phyloP scores from a whole-genome alignment of 139 green algal species.

The Zygnema cylindricum region DNA sequence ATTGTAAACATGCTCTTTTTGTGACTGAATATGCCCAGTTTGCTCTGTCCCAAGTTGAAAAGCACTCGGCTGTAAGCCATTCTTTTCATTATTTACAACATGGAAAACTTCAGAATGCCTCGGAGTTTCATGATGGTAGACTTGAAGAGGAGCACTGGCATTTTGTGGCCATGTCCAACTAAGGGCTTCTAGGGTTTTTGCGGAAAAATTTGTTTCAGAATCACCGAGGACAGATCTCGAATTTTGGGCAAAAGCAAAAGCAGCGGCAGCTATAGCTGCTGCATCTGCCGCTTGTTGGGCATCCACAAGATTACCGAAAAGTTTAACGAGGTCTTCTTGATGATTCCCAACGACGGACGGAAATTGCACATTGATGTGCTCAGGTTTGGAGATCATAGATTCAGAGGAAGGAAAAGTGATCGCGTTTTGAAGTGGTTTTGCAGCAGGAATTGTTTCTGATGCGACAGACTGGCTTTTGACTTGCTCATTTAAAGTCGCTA shows the following conservation, averaged over 20 bases:
- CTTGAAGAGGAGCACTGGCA: background rate
- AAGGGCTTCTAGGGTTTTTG: background rate
- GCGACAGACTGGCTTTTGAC: background rate
- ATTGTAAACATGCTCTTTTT: background rate
- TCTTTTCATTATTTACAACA: background rate
- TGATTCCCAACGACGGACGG: background rate
- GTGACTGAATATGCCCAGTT: background rate
- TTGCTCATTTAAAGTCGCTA: background rate
- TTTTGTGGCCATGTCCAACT: background rate
- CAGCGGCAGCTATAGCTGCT: background rate
- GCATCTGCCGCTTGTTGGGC: background rate
- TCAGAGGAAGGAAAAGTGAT: background rate
- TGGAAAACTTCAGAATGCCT: background rate
- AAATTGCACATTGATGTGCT: background rate
- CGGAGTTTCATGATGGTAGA: background rate
- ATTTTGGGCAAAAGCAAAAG: background rate
- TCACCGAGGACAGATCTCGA: background rate
- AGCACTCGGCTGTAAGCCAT: background rate
- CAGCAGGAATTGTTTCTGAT: background rate
- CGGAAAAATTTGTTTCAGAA: background rate
- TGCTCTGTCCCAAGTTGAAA: background rate
- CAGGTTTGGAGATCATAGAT: background rate
- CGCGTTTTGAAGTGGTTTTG: background rate
- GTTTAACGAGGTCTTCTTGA: background rate
- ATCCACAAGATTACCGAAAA: background rate